Conservation (phyloP, 495 filamentous ascomycete species). For the Hyphodiscus hymeniophilus region DNA sequence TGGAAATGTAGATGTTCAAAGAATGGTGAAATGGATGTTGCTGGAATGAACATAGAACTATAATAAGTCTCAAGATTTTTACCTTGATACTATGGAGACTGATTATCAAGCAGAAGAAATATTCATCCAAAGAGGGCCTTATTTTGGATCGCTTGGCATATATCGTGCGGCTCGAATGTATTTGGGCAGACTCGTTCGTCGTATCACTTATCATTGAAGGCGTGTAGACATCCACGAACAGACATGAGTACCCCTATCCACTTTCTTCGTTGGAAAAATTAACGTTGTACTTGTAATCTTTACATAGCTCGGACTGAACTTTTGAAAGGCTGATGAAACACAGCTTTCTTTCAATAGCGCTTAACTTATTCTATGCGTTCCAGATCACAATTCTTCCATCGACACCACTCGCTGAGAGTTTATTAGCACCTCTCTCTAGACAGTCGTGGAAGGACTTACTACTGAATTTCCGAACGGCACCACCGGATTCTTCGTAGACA, state of each 20-base stretch:
- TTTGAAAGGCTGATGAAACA: conserved; percentile 3
- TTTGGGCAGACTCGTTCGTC: too few species aligned
- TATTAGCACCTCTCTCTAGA: conserved; percentile 27
- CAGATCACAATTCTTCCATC: conserved; percentile 92
- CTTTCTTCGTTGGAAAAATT: not conserved
- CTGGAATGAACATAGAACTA: not conserved
- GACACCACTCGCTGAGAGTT: conserved; percentile 73
- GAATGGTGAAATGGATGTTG: not conserved
- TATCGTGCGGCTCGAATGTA: too few species aligned
- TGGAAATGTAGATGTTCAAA: not conserved
- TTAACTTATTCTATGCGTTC: conserved; percentile 24
- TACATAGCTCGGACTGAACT: not conserved
- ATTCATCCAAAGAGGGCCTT: not conserved
- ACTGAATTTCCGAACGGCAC: conserved; percentile 69
- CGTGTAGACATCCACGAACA: not conserved
- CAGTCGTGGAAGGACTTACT: conserved; percentile 52
- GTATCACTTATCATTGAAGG: too few species aligned
- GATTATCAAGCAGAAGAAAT: not conserved
- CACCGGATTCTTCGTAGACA: conserved; percentile 58
- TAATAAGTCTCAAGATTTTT: not conserved
- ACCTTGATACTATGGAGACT: not conserved
- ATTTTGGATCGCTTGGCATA: too few species aligned
- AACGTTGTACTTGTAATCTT: not conserved
- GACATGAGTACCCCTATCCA: not conserved
- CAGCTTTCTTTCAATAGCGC: conserved; percentile 6